Percentiles rank a stretch among this genome's conserved stretches.
Conservation (phyloP, 2,329 filamentous ascomycete species). For the Pseudophaeomoniella oleicola region DNA sequence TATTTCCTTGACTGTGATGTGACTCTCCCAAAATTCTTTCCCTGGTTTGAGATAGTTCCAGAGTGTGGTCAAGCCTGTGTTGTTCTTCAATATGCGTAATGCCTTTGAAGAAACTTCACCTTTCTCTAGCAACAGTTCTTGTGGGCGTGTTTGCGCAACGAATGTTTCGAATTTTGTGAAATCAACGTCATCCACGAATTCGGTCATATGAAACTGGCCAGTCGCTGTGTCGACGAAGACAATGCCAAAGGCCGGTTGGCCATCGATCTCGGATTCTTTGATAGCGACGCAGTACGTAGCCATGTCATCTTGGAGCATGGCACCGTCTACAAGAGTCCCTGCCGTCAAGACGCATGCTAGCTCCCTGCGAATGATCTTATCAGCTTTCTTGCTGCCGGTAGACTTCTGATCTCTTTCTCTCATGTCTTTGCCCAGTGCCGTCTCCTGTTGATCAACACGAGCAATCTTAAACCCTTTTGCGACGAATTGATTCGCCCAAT, state of each 20-base stretch:
- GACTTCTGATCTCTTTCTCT: slow-evolving; percentile 62
- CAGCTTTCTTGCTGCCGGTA: slow-evolving; percentile 48
- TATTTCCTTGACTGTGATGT: slow-evolving; percentile 68
- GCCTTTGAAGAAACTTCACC: slow-evolving; percentile 75
- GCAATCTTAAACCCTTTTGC: slow-evolving; percentile 97
- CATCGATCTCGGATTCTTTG: slow-evolving; percentile 61
- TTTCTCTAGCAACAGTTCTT: slow-evolving; percentile 82
- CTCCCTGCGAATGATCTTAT: slow-evolving; percentile 88
- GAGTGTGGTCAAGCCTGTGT: slow-evolving; percentile 78
- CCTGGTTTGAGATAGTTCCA: slow-evolving; percentile 86
- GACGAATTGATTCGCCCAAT: slow-evolving; percentile 97
- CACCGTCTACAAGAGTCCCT: slow-evolving; percentile 84
- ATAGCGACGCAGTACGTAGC: slow-evolving; percentile 91
- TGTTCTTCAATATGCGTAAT: slow-evolving; percentile 87
- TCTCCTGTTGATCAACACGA: slow-evolving; percentile 91
- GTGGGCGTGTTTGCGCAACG: slow-evolving; percentile 77
- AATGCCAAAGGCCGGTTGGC: slow-evolving; percentile 72
- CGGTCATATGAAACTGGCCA: slow-evolving; percentile 83
- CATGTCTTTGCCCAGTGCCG: slow-evolving; percentile 93
- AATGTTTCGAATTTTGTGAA: slow-evolving; percentile 96
- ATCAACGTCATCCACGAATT: slow-evolving; percentile 83
- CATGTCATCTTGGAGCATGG: slow-evolving; percentile 97
- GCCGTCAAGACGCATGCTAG: slow-evolving; percentile 80
- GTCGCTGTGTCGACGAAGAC: slow-evolving; percentile 93
- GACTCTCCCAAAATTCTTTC: slow-evolving; percentile 82